Conservation (phyloP, 441 rosid genomes). For the Pelargonium citronellum region DNA sequence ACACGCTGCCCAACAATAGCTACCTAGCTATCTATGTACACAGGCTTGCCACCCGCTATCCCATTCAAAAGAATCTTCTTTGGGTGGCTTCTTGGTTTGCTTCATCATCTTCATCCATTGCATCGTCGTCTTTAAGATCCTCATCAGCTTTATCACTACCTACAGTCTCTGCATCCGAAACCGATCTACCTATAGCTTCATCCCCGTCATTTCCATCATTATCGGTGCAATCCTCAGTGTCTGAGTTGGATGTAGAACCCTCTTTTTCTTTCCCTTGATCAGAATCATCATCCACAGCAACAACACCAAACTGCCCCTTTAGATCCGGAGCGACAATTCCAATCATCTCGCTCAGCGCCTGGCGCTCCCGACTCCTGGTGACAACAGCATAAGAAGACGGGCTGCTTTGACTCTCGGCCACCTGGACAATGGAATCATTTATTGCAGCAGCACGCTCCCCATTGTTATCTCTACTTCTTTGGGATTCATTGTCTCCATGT, state of each 20-base stretch:
- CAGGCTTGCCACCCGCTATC: not conserved
- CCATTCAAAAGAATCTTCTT: conserved; percentile 38
- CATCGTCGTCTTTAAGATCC: conserved; percentile 27
- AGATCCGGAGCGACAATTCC: conserved; percentile 61
- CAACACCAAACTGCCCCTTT: conserved; percentile 43
- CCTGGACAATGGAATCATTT: conserved; percentile 39
- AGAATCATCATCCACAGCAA: conserved; percentile 20
- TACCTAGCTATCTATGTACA: too few relatives aligned
- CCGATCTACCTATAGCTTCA: conserved; percentile 24
- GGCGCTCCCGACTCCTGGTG: conserved; percentile 33
- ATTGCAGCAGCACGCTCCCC: conserved; percentile 31
- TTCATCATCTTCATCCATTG: conserved; percentile 58
- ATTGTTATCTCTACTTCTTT: conserved; percentile 37
- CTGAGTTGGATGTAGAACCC: conserved; percentile 42
- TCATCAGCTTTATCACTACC: conserved; percentile 36
- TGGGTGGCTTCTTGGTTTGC: conserved; percentile 44
- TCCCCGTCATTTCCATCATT: conserved; percentile 33
- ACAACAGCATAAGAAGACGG: conserved; percentile 42
- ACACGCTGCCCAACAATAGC: too few relatives aligned
- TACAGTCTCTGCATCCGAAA: conserved; percentile 48
- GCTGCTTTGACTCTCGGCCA: conserved; percentile 55
- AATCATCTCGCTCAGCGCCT: conserved; percentile 51
- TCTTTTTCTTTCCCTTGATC: conserved; percentile 29
- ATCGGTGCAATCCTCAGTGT: conserved; percentile 47
- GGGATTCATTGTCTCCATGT: conserved; percentile 66